Conservation (phyloP, 441 rosid species). For the Mallotus japonicus region DNA sequence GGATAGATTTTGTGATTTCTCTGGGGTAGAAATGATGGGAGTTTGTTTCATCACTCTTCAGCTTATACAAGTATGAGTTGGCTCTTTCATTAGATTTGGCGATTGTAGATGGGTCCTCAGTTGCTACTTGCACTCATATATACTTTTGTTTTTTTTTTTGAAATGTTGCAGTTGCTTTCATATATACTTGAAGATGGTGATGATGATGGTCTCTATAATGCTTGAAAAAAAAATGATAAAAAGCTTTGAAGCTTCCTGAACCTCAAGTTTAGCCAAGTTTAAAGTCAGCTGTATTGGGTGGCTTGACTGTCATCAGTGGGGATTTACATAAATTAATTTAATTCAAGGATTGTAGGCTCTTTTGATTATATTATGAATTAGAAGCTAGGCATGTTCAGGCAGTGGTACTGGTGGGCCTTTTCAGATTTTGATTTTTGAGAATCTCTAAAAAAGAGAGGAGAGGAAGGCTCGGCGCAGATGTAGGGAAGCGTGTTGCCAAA, state of each 20-base stretch:
- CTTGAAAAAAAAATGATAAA: neutral
- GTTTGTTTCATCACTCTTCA: neutral
- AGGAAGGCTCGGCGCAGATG: slow-evolving; percentile 34
- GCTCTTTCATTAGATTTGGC: slow-evolving; percentile 29
- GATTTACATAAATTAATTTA: neutral
- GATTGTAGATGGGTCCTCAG: slow-evolving; percentile 24
- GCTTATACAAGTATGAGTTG: slow-evolving; percentile 12
- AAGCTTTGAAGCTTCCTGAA: neutral
- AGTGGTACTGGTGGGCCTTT: slow-evolving; percentile 11
- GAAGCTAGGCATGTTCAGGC: neutral
- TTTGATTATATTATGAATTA: neutral
- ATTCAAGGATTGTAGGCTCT: neutral
- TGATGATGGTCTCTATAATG: neutral
- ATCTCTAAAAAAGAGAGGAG: slow-evolving; percentile 9
- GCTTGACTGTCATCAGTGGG: neutral
- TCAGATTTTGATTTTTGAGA: slow-evolving; percentile 15
- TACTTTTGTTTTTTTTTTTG: neutral
- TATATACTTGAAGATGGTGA: neutral
- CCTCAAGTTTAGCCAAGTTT: neutral
- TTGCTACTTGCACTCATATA: too few species aligned
- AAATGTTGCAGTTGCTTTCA: too few species aligned
- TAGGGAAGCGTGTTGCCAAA: slow-evolving; percentile 24
- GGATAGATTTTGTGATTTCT: neutral
- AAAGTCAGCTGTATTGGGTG: neutral
- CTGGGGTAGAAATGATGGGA: slow-evolving; percentile 15